These are phyloP conservation scores for Boletus rex-veris DNA, from an alignment of 768 basidiomycete species.

Conservation along the genomic window DNA sequence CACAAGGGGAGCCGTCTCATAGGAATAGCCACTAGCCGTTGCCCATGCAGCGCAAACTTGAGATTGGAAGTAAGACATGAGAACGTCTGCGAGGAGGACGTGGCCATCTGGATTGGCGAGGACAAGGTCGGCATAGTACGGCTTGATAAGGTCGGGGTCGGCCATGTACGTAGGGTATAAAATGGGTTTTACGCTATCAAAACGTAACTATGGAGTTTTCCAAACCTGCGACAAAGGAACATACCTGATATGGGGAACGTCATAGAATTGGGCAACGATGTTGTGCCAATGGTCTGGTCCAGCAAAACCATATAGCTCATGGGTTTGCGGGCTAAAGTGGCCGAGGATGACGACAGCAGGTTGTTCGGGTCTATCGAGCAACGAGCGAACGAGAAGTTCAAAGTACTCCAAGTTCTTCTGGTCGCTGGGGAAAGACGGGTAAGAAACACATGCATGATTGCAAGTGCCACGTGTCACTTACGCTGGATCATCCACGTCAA, in stretches of 20 bases:
- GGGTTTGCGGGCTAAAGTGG: slow-evolving; percentile 87
- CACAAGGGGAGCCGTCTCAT: slow-evolving; percentile 51
- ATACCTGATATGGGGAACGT: slow-evolving; percentile 84
- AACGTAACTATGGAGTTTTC: neutral
- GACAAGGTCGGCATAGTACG: slow-evolving; percentile 79
- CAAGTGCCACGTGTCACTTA: slow-evolving; percentile 39
- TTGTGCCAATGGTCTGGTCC: slow-evolving; percentile 91
- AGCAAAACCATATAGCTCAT: slow-evolving; percentile 73
- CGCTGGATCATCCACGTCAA: slow-evolving; percentile 88
- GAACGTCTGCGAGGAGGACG: slow-evolving; percentile 83
- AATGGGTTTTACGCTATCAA: slow-evolving; percentile 66
- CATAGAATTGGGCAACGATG: slow-evolving; percentile 94
- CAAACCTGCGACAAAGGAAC: slow-evolving; percentile 2
- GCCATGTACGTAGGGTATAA: slow-evolving; percentile 81
- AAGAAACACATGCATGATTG: neutral
- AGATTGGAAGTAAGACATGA: slow-evolving; percentile 85
- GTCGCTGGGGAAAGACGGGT: slow-evolving; percentile 44
- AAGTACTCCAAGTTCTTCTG: slow-evolving; percentile 75
- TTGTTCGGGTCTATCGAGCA: slow-evolving; percentile 84
- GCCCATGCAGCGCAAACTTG: slow-evolving; percentile 88
- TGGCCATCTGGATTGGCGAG: slow-evolving; percentile 82
- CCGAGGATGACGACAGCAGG: slow-evolving; percentile 95
- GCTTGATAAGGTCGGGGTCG: slow-evolving; percentile 58
- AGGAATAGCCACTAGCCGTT: slow-evolving; percentile 62
- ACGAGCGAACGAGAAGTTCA: slow-evolving; percentile 87